Evolutionary conservation across 2,329 filamentous ascomycete species (phyloP).

Genomic region (Claviceps fusiformis): DNA sequence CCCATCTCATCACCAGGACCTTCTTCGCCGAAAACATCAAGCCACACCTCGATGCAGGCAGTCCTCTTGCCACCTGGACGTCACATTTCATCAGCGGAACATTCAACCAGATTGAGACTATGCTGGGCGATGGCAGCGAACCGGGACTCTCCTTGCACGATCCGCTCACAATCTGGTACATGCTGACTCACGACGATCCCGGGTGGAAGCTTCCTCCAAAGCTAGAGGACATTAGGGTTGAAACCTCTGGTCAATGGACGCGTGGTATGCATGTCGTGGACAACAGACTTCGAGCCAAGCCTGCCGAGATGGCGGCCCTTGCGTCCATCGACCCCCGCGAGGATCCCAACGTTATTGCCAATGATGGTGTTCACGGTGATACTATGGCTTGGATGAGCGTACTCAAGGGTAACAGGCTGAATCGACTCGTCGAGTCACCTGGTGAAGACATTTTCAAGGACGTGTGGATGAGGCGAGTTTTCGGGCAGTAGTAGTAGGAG

Average conservation of each 20-base stretch:
- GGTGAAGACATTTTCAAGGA: slow-evolving; percentile 54
- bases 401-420: slow-evolving; percentile 65
- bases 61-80: slow-evolving; percentile 62
- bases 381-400: slow-evolving; percentile 61
- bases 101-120: slow-evolving; percentile 52
- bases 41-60: slow-evolving; percentile 44
- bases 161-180: slow-evolving; percentile 68
- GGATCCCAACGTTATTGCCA: slow-evolving; percentile 23
- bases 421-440: slow-evolving; percentile 57
- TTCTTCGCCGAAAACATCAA: slow-evolving; percentile 44
- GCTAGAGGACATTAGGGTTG: slow-evolving; percentile 74
- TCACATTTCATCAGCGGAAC: slow-evolving; percentile 58
- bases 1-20: slow-evolving; percentile 50
- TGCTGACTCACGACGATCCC: slow-evolving; percentile 46
- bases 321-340: slow-evolving; percentile 28
- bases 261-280: slow-evolving; percentile 83
- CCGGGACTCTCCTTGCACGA: slow-evolving; percentile 60
- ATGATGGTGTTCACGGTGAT: slow-evolving; percentile 53
- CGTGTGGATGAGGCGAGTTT: slow-evolving; percentile 52
- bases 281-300: slow-evolving; percentile 45
- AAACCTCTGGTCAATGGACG: slow-evolving; percentile 90
- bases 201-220: slow-evolving; percentile 42
- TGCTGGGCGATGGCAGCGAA: slow-evolving; percentile 44
- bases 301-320: slow-evolving; percentile 27
- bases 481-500: slow-evolving; percentile 24